Base-by-base conservation (phyloP, 768 basidiomycete genomes). In the Cyclocybe cylindracea region DNA sequence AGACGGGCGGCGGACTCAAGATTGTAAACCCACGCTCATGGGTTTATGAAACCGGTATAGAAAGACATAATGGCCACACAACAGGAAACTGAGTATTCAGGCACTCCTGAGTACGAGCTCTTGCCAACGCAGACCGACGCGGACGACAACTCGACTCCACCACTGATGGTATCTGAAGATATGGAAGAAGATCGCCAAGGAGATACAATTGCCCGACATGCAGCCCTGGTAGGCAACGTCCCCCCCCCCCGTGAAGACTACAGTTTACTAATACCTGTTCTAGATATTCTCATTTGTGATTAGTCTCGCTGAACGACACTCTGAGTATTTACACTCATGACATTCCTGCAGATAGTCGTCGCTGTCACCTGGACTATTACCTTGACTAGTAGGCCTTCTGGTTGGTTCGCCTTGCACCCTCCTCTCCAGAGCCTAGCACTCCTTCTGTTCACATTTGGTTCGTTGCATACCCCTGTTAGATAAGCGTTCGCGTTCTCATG, bases 371-470 rank as follows among this genome's bases (percentile, higher is more conserved):
- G 82, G 80, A 53, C 60, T 10, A 64, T 70, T 48, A 60, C 84
- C 39, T 54, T 84, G 36, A 67, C 58, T 57, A 82, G 75, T 41
- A 52, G 76, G 45, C 84, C 83, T 2, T 55, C 55, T 18, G 81
- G 82, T 2, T 87, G 82, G 84, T 90, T 90, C 64, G 75, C 77
- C 0, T 76, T 80, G 44, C 89, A 91, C 61, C 88, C 88, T 0
- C 66, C 79, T 0, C 65, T 89, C 9, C 85, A 90, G 56, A 78
- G 73, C 10, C 65, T 85, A 10, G 79, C 82, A 1, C 58, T 91
- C 36, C 65, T 72, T 3, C 69, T 76, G 37, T 78, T 89, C 64
- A 79, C 82, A 5, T 83, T 84, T 57, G 89, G 91, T 87, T 44
- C 11, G 13, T 51, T 39, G n/a, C 39, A 24, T 29, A 7, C 3